Evolutionary conservation across 768 basidiomycete species (phyloP), one percentile per base, ranked within the genome.

Genomic region (Serendipita sp.): DNA sequence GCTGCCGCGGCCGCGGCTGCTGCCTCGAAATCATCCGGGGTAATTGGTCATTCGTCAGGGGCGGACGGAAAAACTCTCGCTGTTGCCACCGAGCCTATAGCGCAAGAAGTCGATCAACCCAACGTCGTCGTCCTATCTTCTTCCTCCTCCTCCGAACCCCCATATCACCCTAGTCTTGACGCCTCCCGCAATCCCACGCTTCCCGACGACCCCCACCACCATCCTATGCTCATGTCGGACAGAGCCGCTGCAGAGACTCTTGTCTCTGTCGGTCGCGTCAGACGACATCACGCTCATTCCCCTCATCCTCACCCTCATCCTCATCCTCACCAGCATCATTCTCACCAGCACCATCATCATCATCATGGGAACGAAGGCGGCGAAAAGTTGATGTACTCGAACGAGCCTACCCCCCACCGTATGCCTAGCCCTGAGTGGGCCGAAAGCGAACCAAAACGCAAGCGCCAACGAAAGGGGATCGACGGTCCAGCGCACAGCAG

Each of bases 241-340:
- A 88, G 91, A 71, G 89, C 89, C 43, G 91, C 91, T 1, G 91
- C 91, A 10, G 91, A 92, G 74, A 85, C 88, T 2, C 83, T 93
- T 48, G 89, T 91, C 48, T 84, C 87, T 53, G 88, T 92, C 37
- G 87, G 88, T 34, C 81, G 88, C 62, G 73, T 66, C 6, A 62
- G 64, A n/a, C 48, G 50, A 16, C 37, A 45, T 64, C 40, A 31
- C 6, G 33, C 23, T 23, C 23, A 23, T 23, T 23, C 23, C 23
- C 23, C 23, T 23, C 23, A 23, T 1, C 23, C 23, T 23, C 23
- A 23, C 23, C 23, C 23, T 23, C 23, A 23, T 23, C 23, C 23
- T 23, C 23, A 23, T 23, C 23, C 23, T 23, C 23, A 23, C 23
- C 23, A 23, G 23, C 23, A 23, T 23, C 23, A 23, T 23, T 23